These are phyloP conservation scores for Lactarius deliciosus DNA, from an alignment of 768 basidiomycete genomes.

Conservation along the genomic window DNA sequence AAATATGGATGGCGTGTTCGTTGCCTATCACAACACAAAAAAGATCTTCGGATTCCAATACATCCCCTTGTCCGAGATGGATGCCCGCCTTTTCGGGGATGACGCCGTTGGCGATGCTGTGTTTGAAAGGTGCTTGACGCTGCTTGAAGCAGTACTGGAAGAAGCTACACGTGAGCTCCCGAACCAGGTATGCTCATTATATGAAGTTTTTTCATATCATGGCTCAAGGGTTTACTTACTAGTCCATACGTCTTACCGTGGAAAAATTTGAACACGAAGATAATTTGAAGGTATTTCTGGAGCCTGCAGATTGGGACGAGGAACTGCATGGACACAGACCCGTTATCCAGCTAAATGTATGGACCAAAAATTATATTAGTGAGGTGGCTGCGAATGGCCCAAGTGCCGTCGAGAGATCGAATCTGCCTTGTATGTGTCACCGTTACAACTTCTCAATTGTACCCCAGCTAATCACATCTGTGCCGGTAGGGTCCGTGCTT, in stretches of 20 bases:
- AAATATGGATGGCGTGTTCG: slow-evolving; percentile 92
- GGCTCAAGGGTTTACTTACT: slow-evolving; percentile 12
- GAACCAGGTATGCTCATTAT: slow-evolving; percentile 49
- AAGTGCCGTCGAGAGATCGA: slow-evolving; percentile 38
- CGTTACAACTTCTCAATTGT: slow-evolving; percentile 1
- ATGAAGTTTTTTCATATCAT: slow-evolving; percentile 1
- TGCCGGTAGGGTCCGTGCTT: slow-evolving; percentile 54
- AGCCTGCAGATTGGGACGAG: slow-evolving; percentile 53
- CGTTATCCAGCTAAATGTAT: slow-evolving; percentile 60
- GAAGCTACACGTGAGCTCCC: slow-evolving; percentile 64
- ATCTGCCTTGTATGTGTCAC: slow-evolving; percentile 36
- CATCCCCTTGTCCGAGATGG: slow-evolving; percentile 84
- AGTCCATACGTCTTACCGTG: slow-evolving; percentile 62
- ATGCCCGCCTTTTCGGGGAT: slow-evolving; percentile 69
- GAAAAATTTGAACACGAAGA: slow-evolving; percentile 49
- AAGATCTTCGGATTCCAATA: slow-evolving; percentile 95
- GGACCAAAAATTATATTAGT: slow-evolving; percentile 46
- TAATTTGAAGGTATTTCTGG: slow-evolving; percentile 63
- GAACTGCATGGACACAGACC: slow-evolving; percentile 38
- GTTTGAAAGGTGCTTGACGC: slow-evolving; percentile 68
- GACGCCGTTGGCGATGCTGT: slow-evolving; percentile 63
- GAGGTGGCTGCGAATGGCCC: slow-evolving; percentile 39
- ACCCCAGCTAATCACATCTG: slow-evolving; percentile 1
- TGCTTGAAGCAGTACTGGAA: slow-evolving; percentile 67
- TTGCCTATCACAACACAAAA: slow-evolving; percentile 85